Conservation (phyloP, 768 basidiomycete species). For the Phallus indusiatus region DNA sequence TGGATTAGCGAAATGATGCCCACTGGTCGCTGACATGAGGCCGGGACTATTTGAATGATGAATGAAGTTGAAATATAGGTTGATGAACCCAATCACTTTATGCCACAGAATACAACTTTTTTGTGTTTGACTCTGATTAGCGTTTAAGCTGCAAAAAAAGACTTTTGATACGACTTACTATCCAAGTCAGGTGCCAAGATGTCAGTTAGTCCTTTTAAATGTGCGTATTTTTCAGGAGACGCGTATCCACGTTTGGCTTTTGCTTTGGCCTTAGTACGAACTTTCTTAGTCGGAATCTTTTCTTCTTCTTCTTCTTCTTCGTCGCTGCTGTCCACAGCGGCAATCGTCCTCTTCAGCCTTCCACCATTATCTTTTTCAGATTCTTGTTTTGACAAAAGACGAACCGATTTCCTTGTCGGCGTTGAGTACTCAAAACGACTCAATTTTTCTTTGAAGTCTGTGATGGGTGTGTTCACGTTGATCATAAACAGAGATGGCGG, state of each 20-base stretch:
- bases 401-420: no score
- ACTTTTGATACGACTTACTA: slow-evolving; percentile 28
- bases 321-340: not conserved
- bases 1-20: slow-evolving; percentile 73
- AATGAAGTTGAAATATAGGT: not conserved
- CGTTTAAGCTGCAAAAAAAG: not conserved
- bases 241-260: slow-evolving; percentile 33
- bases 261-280: not conserved
- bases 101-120: slow-evolving; percentile 75
- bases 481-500: no score
- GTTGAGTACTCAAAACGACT: no score
- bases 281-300: not conserved
- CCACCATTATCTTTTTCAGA: no score
- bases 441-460: no score
- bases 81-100: slow-evolving; percentile 46
- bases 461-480: no score
- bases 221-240: slow-evolving; percentile 41
- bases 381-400: no score
- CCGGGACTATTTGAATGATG: slow-evolving; percentile 42
- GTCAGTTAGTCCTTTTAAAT: slow-evolving; percentile 45
- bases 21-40: slow-evolving; percentile 51
- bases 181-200: slow-evolving; percentile 44
- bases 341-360: not conserved
- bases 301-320: not conserved
- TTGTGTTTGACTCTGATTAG: not conserved